Conservation (phyloP, 139 green algal species). For the Limnomonas spitsbergensis region DNA sequence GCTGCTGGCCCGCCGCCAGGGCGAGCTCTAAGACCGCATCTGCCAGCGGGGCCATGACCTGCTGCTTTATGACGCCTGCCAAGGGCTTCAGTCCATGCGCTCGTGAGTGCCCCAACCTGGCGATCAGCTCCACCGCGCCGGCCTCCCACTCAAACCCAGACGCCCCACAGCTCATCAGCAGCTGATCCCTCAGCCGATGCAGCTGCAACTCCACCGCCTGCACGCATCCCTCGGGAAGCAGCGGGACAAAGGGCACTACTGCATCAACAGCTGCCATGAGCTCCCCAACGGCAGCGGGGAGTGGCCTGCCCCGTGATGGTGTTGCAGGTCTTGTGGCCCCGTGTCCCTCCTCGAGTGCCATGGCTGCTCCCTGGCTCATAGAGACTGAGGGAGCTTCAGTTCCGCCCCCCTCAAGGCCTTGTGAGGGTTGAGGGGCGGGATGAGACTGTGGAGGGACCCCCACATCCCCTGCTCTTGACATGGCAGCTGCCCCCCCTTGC, state of each 20-base stretch:
- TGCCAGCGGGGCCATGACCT: slow-evolving; percentile 30
- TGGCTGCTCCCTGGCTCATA: too few species aligned
- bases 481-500: too few species aligned
- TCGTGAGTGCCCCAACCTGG: neutral
- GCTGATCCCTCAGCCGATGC: neutral
- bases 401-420: too few species aligned
- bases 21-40: too few species aligned
- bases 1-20: too few species aligned
- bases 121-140: neutral
- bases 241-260: slow-evolving; percentile 21
- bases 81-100: slow-evolving; percentile 13
- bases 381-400: too few species aligned
- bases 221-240: slow-evolving; percentile 4
- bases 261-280: slow-evolving; percentile 37
- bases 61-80: slow-evolving; percentile 15
- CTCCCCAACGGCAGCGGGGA: slow-evolving; percentile 18
- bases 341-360: too few species aligned
- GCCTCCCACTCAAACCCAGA: neutral
- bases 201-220: slow-evolving; percentile 29
- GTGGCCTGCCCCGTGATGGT: neutral
- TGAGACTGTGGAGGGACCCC: too few species aligned
- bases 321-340: too few species aligned
- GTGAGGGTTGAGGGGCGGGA: too few species aligned
- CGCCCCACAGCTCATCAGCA: neutral
- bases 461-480: too few species aligned